Evolutionary conservation across 371 early-diverging fungal species (phyloP).

Genomic region (Mucor lusitanicus): DNA sequence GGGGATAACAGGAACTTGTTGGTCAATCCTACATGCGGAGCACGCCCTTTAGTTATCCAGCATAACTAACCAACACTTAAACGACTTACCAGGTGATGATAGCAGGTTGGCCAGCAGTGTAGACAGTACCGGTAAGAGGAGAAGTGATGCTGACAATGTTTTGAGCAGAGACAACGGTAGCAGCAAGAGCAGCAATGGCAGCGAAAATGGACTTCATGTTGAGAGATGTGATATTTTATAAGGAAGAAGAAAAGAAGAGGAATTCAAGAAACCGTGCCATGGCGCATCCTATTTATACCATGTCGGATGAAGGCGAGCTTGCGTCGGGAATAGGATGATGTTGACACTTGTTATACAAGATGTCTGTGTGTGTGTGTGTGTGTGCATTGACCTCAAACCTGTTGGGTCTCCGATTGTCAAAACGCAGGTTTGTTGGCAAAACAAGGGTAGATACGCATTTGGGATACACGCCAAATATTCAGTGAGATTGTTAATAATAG

Average conservation of each 20-base stretch:
- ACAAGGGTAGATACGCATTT: background rate
- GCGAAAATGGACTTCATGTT: slow-evolving; percentile 28
- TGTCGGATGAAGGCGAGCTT: background rate
- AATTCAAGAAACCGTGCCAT: background rate
- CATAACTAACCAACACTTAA: background rate
- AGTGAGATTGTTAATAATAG: background rate
- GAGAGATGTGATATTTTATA: background rate
- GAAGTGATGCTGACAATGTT: slow-evolving; percentile 37
- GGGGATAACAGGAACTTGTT: slow-evolving; percentile 14
- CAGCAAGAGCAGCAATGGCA: slow-evolving; percentile 33
- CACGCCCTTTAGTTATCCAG: background rate
- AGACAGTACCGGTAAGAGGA: slow-evolving; percentile 35
- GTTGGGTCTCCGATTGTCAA: background rate
- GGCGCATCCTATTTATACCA: background rate
- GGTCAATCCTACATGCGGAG: slow-evolving; percentile 15
- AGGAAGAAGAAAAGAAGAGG: background rate
- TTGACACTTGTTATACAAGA: background rate
- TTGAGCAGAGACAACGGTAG: slow-evolving; percentile 33
- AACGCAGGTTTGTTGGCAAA: background rate
- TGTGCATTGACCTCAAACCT: slow-evolving; percentile 2
- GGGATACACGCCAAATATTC: background rate
- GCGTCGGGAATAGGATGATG: background rate
- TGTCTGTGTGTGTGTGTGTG: background rate
- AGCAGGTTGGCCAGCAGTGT: slow-evolving; percentile 37
- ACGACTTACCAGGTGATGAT: slow-evolving; percentile 34